Percentiles rank a stretch among this genome's conserved stretches.
phyloP scores from a whole-genome alignment of 108 stramenopile genomes.

The Fistulifera solaris region DNA sequence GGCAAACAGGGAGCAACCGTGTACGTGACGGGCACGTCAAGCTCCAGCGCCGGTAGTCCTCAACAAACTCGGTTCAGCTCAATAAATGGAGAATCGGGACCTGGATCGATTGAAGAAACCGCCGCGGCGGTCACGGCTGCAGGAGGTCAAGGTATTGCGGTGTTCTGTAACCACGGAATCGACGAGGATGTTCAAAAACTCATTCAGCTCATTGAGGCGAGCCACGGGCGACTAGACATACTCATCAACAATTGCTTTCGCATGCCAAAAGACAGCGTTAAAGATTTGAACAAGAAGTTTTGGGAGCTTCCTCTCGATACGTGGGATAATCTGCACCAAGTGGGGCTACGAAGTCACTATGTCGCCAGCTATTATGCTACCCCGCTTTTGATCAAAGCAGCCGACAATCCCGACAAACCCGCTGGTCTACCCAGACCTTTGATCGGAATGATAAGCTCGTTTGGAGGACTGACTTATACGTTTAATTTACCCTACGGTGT shows the following conservation, averaged over 20 bases:
- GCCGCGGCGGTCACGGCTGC: conserved; percentile 31
- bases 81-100: conserved; percentile 8
- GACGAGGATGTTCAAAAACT: conserved; percentile 39
- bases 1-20: conserved; percentile 53
- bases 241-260: conserved; percentile 57
- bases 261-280: conserved; percentile 30
- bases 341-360: conserved; percentile 59
- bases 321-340: conserved; percentile 69
- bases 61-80: conserved; percentile 6
- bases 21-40: conserved; percentile 31
- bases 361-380: conserved; percentile 44
- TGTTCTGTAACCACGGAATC: conserved; percentile 34
- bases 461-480: conserved; percentile 75
- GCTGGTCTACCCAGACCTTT: conserved; percentile 34
- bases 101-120: conserved; percentile 48
- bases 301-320: conserved; percentile 52
- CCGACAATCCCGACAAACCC: not conserved
- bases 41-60: conserved; percentile 6
- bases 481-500: conserved; percentile 91
- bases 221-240: conserved; percentile 58
- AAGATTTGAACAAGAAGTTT: conserved; percentile 45
- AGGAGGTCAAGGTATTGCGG: conserved; percentile 41
- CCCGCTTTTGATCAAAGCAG: conserved; percentile 58
- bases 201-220: conserved; percentile 20
- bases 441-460: conserved; percentile 51